Evolutionary conservation across 176 grass and related monocot genomes (phyloP).

Genomic region (Urochloa ruziziensis): DNA sequence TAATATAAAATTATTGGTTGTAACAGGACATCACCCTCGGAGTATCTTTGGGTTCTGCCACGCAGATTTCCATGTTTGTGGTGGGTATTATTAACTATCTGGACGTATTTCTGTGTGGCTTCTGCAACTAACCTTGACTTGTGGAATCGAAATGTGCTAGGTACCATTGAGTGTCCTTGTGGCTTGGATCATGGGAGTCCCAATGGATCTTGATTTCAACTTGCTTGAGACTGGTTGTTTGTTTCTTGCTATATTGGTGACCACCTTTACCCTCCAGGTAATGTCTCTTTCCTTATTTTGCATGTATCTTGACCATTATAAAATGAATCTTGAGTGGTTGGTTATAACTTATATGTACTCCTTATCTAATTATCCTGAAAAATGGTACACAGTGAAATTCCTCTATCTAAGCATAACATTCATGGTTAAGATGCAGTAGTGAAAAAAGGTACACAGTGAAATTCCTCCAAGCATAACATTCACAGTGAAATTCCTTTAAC

Average conservation of each 20-base stretch:
- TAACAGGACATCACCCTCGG: slow-evolving; percentile 76
- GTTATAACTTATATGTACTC: background rate
- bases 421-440: too few species aligned
- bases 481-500: too few species aligned
- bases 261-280: slow-evolving; percentile 77
- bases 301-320: background rate
- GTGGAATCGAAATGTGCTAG: slow-evolving; percentile 31
- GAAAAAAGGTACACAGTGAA: too few species aligned
- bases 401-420: background rate
- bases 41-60: slow-evolving; percentile 72
- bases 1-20: slow-evolving; percentile 1
- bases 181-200: slow-evolving; percentile 82
- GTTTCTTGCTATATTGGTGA: slow-evolving; percentile 72
- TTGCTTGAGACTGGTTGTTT: slow-evolving; percentile 73
- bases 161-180: slow-evolving; percentile 70
- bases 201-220: slow-evolving; percentile 92
- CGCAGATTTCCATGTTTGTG: slow-evolving; percentile 89
- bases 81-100: slow-evolving; percentile 47
- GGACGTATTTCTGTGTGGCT: background rate
- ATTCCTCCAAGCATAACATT: too few species aligned
- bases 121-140: slow-evolving; percentile 10
- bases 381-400: background rate
- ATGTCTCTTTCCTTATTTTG: background rate
- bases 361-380: background rate
- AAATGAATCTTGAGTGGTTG: background rate